Conservation (phyloP, 1,139 yeast genomes). For the Blastobotrys arbuscula region DNA sequence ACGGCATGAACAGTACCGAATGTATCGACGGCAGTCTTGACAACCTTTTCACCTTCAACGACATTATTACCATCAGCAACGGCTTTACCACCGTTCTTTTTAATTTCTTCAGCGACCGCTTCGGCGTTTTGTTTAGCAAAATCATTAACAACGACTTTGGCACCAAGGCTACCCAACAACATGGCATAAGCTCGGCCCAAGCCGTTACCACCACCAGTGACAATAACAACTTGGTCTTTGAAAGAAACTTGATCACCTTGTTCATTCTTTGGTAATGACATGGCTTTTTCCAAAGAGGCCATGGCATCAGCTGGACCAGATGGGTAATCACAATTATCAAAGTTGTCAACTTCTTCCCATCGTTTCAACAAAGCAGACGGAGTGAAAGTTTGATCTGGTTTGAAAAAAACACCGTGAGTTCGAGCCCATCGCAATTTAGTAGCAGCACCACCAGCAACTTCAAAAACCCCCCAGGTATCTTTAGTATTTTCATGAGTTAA, state of each 20-base stretch:
- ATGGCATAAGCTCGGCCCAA: constrained; percentile 88
- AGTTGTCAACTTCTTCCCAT: constrained; percentile 60
- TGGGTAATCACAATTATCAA: constrained; percentile 56
- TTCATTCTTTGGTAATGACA: constrained; percentile 38
- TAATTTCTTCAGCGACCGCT: constrained; percentile 72
- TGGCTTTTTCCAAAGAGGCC: constrained; percentile 32
- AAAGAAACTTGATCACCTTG: constrained; percentile 58
- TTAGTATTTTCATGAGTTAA: constrained; percentile 60
- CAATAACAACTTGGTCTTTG: constrained; percentile 78
- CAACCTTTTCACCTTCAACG: constrained; percentile 66
- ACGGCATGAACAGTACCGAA: constrained; percentile 85
- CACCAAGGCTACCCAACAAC: constrained; percentile 83
- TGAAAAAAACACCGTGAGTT: constrained; percentile 77
- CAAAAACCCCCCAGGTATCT: constrained; percentile 71
- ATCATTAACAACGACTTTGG: constrained; percentile 92
- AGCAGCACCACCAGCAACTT: constrained; percentile 91
- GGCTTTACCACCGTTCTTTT: constrained; percentile 70
- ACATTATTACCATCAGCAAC: constrained; percentile 86
- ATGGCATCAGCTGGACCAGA: constrained; percentile 38
- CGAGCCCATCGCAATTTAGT: constrained; percentile 96
- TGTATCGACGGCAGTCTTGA: constrained; percentile 67
- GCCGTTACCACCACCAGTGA: constrained; percentile 96
- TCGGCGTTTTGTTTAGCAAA: constrained; percentile 53
- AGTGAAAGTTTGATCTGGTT: constrained; percentile 70
- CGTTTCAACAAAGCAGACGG: constrained; percentile 78